Base-by-base conservation (phyloP, 345 rosid species). In the Corymbia maculata region DNA sequence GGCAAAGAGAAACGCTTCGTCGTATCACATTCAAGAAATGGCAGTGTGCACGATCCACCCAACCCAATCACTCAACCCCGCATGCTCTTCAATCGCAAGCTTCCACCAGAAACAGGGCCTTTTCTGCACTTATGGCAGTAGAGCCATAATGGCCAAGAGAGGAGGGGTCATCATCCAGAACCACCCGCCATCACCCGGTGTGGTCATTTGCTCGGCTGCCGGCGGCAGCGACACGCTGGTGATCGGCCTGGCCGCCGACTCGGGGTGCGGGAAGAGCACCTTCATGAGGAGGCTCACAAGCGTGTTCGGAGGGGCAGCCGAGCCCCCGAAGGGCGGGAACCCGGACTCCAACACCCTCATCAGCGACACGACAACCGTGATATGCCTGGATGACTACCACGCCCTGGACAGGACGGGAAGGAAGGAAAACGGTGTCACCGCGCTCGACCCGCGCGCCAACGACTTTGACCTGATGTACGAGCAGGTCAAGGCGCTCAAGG, bases 341-440 rank as follows among this genome's bases (percentile, higher is more conserved):
- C 99, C 99, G 22, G 99, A 98, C 86, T 98, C 99, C 11, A 98
- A 97, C 94, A 98, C 99, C 13, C 97, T 98, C 79, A 95, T 97
- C 88, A 97, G 99, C 87, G 99, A 98, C 89, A 96, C 91, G 9
- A 98, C 99, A 47, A 96, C 99, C 6, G 99, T 98, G 86, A 95
- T 98, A 64, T 98, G 99, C 86, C 92, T 98, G 32, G 99, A 97
- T 50, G 99, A 98, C 90, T 98, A 95, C 89, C 99, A 98, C 86
- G 97, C 99, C 0, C 94, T 98, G 11, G 99, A 98, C 89, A 90
- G 99, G 55, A 94, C 94, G 0, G 99, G 99, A 52, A 93, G 99
- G 89, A 98, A 98, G 87, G 98, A 91, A 90, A 95, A 98, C 28
- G 98, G 98, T 2, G 99, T 97, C 53, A 97, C 99, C 16, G 99